Evolutionary conservation across 2,329 filamentous ascomycete species (phyloP).

Genomic region (Botrytis squamosa): DNA sequence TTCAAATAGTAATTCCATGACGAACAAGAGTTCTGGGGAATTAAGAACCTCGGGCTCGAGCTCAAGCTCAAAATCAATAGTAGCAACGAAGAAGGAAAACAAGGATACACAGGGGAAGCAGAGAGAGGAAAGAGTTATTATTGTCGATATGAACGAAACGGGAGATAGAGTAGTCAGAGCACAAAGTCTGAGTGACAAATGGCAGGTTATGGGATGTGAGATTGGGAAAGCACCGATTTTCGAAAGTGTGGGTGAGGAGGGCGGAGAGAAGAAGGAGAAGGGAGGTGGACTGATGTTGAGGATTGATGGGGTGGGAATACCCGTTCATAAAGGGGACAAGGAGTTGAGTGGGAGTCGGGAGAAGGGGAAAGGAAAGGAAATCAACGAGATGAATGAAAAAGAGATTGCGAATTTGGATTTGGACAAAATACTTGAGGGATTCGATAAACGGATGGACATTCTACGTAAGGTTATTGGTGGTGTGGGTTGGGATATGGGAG

Average conservation of each 20-base stretch:
- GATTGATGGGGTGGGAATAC: conserved; percentile 53
- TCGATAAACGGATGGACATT: conserved; percentile 56
- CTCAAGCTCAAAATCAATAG: not conserved
- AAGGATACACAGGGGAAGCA: conserved; percentile 5
- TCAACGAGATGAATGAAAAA: conserved; percentile 12
- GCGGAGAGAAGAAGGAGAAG: conserved; percentile 23
- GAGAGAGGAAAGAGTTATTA: conserved; percentile 46
- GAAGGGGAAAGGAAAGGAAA: conserved; percentile 17
- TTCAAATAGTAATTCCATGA: conserved; percentile 8
- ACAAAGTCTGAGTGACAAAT: conserved; percentile 70
- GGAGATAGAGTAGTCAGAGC: conserved; percentile 62
- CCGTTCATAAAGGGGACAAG: not conserved
- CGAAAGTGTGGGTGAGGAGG: conserved; percentile 47
- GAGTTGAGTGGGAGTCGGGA: conserved; percentile 15
- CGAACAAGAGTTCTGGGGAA: not conserved
- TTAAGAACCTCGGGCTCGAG: not conserved
- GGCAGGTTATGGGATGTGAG: conserved; percentile 60
- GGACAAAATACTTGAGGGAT: conserved; percentile 53
- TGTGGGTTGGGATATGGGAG: conserved; percentile 27
- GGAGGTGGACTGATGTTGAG: conserved; percentile 53
- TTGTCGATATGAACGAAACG: conserved; percentile 54
- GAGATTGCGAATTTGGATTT: conserved; percentile 47
- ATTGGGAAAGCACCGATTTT: conserved; percentile 63
- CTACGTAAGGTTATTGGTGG: conserved; percentile 51
- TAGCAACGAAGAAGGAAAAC: conserved; percentile 10